A percentile compares a stretch with the other conserved stretches of the same genome.
phyloP scores from a whole-genome alignment of 2,329 filamentous ascomycete genomes.

The Neofusicoccum parvum region DNA sequence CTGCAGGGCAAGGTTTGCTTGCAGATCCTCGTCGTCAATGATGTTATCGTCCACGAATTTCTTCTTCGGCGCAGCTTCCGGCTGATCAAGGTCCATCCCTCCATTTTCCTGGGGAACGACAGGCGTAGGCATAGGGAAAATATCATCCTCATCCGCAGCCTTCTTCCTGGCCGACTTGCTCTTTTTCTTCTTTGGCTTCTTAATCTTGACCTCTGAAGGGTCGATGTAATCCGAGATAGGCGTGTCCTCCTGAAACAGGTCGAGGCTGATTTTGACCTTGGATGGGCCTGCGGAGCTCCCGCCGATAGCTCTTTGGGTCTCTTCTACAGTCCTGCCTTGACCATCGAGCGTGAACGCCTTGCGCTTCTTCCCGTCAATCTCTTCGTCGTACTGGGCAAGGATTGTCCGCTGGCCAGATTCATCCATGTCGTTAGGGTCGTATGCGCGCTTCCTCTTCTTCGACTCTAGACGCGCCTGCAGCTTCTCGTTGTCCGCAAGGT shows the following conservation, averaged over 20 bases:
- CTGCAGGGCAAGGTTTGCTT: conserved; percentile 81
- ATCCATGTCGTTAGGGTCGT: conserved; percentile 78
- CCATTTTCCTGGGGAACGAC: conserved; percentile 34
- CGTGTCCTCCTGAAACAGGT: conserved; percentile 62
- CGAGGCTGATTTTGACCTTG: conserved; percentile 76
- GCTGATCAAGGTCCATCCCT: conserved; percentile 75
- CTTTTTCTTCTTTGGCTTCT: conserved; percentile 87
- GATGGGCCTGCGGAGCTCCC: conserved; percentile 55
- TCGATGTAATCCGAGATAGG: conserved; percentile 87
- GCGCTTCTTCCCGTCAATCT: conserved; percentile 85
- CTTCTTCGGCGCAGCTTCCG: conserved; percentile 34
- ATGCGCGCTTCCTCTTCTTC: conserved; percentile 87
- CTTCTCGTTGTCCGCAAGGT: conserved; percentile 71
- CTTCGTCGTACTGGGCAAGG: conserved; percentile 91
- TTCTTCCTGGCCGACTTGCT: conserved; percentile 74
- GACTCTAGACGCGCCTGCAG: conserved; percentile 75
- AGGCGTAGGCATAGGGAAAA: conserved; percentile 43
- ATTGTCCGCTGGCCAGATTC: conserved; percentile 68
- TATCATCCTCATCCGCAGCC: conserved; percentile 62
- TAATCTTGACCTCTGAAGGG: conserved; percentile 82
- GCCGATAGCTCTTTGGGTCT: conserved; percentile 61
- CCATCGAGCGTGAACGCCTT: conserved; percentile 87
- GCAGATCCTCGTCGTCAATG: conserved; percentile 90
- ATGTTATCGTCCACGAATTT: conserved; percentile 72
- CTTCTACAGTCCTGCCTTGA: conserved; percentile 65